A percentile compares a stretch with the other conserved stretches of the same genome.
These are phyloP conservation scores for Rhizophlyctis rosea DNA, from an alignment of 192 early-diverging fungal species.

Conservation along the genomic window DNA sequence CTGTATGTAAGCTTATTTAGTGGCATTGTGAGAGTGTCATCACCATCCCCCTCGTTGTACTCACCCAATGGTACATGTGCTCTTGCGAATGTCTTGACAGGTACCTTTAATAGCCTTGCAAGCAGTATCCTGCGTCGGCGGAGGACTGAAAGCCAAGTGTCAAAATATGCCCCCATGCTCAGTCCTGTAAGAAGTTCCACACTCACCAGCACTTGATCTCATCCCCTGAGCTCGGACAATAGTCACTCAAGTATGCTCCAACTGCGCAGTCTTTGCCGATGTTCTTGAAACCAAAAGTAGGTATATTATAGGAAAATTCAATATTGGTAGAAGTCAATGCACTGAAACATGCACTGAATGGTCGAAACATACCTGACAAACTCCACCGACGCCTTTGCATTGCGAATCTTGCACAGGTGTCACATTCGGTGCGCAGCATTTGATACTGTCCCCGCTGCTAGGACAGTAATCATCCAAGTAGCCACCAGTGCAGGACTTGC, in stretches of 20 bases:
- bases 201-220: slow-evolving; percentile 13
- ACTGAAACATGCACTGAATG: neutral
- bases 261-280: no score
- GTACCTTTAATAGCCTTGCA: neutral
- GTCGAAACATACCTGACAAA: neutral
- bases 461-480: slow-evolving; percentile 5
- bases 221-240: slow-evolving; percentile 3
- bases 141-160: no score
- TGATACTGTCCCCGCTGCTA: neutral
- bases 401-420: neutral
- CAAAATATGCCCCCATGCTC: no score
- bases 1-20: no score
- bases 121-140: slow-evolving; percentile 1
- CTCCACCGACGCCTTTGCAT: slow-evolving; percentile 1
- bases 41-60: no score
- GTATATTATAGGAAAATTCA: no score
- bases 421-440: slow-evolving; percentile 2
- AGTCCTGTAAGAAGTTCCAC: no score
- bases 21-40: no score
- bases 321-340: no score
- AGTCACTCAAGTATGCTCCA: slow-evolving; percentile 7
- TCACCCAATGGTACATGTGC: no score
- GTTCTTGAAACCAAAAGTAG: no score
- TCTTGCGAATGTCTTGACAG: neutral
- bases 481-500: slow-evolving; percentile 1